These are phyloP conservation scores for Psidium guajava DNA, from an alignment of 345 rosid species.

Conservation along the genomic window DNA sequence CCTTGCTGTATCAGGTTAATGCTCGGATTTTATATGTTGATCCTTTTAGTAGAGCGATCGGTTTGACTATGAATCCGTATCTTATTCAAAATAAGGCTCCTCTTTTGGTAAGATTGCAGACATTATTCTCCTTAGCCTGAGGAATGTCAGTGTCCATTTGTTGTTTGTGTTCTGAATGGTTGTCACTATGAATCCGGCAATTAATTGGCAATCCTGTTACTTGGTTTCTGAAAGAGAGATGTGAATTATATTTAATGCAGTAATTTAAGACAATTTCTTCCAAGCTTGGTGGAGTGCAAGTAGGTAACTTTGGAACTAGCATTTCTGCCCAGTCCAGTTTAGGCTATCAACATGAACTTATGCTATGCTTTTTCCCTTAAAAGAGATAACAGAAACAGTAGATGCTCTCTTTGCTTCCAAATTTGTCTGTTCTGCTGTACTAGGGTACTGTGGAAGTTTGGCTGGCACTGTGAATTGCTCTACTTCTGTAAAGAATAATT, in stretches of 20 bases:
- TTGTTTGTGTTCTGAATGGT: not conserved
- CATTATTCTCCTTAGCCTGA: not conserved
- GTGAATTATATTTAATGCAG: not conserved
- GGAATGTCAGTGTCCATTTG: not conserved
- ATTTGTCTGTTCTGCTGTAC: not conserved
- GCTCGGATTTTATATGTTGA: constrained; percentile 87
- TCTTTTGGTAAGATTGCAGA: constrained; percentile 45
- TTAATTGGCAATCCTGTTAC: not conserved
- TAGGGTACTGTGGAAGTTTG: not conserved
- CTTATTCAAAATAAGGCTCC: constrained; percentile 74
- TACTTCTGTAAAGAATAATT: not conserved
- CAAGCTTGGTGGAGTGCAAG: not conserved
- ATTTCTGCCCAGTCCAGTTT: not conserved
- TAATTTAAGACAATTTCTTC: not conserved
- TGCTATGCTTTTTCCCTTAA: not conserved
- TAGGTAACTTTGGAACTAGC: not conserved
- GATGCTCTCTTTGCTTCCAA: not conserved
- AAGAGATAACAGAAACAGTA: not conserved
- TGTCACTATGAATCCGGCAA: not conserved
- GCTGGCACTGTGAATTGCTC: not conserved
- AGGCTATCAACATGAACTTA: not conserved
- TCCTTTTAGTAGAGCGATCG: constrained; percentile 89
- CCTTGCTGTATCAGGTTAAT: constrained; percentile 42
- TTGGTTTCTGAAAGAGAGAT: not conserved
- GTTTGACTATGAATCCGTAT: constrained; percentile 83